Evolutionary conservation across 2,329 filamentous ascomycete genomes (phyloP).

Genomic region (Pseudonectria buxi): DNA sequence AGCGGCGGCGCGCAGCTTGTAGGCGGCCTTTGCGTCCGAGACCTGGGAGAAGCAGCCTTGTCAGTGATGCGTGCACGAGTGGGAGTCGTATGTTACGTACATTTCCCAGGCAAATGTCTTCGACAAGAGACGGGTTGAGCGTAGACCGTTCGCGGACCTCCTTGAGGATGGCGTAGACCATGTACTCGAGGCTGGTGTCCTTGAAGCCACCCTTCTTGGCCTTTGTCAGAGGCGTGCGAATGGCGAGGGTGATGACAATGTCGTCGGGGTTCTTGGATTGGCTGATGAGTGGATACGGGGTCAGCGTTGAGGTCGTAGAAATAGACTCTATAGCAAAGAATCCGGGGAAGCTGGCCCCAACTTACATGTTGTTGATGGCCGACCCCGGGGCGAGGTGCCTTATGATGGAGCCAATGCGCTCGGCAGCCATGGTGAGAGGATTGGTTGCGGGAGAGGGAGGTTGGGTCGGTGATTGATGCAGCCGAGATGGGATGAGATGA

Average conservation of each 20-base stretch:
- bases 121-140: conserved; percentile 71
- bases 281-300: conserved; percentile 39
- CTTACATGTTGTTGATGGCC: conserved; percentile 72
- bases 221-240: conserved; percentile 85
- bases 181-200: conserved; percentile 82
- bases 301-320: background rate
- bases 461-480: conserved; percentile 1
- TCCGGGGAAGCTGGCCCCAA: conserved; percentile 3
- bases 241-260: conserved; percentile 88
- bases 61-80: conserved; percentile 6
- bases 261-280: conserved; percentile 92
- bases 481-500: conserved; percentile 2
- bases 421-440: conserved; percentile 60
- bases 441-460: conserved; percentile 1
- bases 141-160: conserved; percentile 65
- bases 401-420: conserved; percentile 81
- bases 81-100: conserved; percentile 39
- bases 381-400: conserved; percentile 75
- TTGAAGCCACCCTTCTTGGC: conserved; percentile 90
- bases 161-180: conserved; percentile 77
- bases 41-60: conserved; percentile 46
- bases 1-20: conserved; percentile 81
- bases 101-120: conserved; percentile 91
- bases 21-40: conserved; percentile 76
- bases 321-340: background rate